Percentiles rank a stretch among this genome's conserved stretches.
phyloP scores from a whole-genome alignment of 495 filamentous ascomycete species.

The Cladorrhinum samala region DNA sequence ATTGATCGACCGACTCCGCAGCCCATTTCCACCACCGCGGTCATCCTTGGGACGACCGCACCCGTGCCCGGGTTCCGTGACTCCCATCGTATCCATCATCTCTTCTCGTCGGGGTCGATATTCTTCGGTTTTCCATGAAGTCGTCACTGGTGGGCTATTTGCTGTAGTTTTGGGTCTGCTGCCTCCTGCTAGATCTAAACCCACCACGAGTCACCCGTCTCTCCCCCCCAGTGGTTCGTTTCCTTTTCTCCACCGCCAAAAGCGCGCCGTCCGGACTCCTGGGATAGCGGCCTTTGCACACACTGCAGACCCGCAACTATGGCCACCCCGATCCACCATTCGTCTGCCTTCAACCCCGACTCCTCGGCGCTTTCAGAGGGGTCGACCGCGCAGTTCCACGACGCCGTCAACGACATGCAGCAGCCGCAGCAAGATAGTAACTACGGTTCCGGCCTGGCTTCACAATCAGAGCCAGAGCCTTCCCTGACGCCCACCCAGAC shows the following conservation, averaged over 20 bases:
- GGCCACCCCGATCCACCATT: not conserved
- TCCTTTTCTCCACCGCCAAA: not conserved
- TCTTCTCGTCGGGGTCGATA: too few relatives aligned
- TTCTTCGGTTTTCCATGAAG: slow-evolving; percentile 25
- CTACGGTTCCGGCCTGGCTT: not conserved
- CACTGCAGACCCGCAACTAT: not conserved
- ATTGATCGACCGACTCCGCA: not conserved
- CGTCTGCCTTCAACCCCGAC: slow-evolving; percentile 37
- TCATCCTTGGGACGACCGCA: not conserved
- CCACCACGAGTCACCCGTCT: not conserved
- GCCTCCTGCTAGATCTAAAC: not conserved
- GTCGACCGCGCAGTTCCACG: slow-evolving; percentile 46
- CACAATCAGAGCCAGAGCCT: not conserved
- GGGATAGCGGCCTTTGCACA: not conserved
- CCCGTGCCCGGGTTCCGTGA: not conserved
- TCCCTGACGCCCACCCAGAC: not conserved
- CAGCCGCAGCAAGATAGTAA: slow-evolving; percentile 33
- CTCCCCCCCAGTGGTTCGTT: not conserved
- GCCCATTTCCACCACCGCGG: not conserved
- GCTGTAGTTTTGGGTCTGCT: slow-evolving; percentile 12
- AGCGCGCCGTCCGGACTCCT: slow-evolving; percentile 3
- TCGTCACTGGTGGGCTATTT: slow-evolving; percentile 21
- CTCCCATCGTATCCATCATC: not conserved
- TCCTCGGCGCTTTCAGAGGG: slow-evolving; percentile 41
- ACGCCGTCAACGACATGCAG: slow-evolving; percentile 46